Percentiles rank a stretch among this genome's conserved stretches.
phyloP scores from a whole-genome alignment of 495 filamentous ascomycete species.

The Penicillium turbatum region DNA sequence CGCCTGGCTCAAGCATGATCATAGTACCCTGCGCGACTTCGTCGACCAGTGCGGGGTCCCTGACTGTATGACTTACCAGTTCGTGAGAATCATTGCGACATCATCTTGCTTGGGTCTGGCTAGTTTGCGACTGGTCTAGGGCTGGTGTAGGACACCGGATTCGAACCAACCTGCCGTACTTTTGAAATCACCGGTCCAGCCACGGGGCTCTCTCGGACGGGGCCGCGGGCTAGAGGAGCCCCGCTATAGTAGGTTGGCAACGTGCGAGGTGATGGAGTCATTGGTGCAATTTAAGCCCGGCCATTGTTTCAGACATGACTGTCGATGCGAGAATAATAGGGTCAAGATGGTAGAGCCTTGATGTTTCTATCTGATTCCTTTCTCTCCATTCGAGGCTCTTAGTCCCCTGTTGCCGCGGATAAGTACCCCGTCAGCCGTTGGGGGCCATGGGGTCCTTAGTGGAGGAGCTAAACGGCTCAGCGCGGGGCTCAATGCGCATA shows the following conservation, averaged over 20 bases:
- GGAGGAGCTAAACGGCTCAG: constrained; percentile 3
- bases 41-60: not conserved
- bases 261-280: constrained; percentile 53
- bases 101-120: constrained; percentile 33
- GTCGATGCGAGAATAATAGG: not conserved
- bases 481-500: constrained; percentile 2
- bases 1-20: not conserved
- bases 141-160: constrained; percentile 21
- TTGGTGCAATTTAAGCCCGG: constrained; percentile 49
- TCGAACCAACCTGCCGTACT: constrained; percentile 32
- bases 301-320: not conserved
- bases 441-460: not conserved
- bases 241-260: constrained; percentile 44
- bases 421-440: not conserved
- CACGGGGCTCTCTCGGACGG: constrained; percentile 39
- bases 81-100: not conserved
- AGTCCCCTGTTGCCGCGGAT: not conserved
- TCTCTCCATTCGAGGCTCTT: not conserved
- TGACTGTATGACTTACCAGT: not conserved
- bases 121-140: constrained; percentile 17
- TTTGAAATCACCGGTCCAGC: constrained; percentile 37
- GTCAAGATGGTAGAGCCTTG: not conserved
- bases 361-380: too few species aligned
- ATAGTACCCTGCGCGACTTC: not conserved
- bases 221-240: constrained; percentile 52